phyloP scores from a whole-genome alignment of 768 basidiomycete species.

The Scleroderma bovista region DNA sequence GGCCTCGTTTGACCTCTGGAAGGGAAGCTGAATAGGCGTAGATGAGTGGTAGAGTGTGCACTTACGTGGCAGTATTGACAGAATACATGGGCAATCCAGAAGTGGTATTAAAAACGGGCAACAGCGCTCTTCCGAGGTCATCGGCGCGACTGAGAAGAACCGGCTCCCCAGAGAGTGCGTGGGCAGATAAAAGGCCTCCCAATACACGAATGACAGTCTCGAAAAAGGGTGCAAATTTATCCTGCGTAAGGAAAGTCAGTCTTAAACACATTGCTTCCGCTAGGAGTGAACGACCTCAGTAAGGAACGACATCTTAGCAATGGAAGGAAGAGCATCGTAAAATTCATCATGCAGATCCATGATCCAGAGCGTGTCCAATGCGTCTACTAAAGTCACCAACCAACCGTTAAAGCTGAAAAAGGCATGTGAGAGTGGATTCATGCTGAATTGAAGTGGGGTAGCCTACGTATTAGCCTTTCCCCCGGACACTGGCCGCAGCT shows the following conservation, averaged over 20 bases:
- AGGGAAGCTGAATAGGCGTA: not conserved
- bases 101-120: slow-evolving; percentile 36
- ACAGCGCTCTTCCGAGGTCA: slow-evolving; percentile 51
- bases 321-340: slow-evolving; percentile 44
- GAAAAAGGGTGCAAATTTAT: slow-evolving; percentile 47
- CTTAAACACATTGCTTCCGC: not conserved
- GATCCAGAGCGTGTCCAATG: slow-evolving; percentile 76
- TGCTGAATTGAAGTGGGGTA: not conserved
- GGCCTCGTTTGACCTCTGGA: slow-evolving; percentile 30
- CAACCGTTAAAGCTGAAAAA: slow-evolving; percentile 42
- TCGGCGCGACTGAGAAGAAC: slow-evolving; percentile 59
- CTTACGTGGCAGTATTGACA: slow-evolving; percentile 41
- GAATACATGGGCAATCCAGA: slow-evolving; percentile 47
- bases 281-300: slow-evolving; percentile 13
- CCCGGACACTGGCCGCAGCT: slow-evolving; percentile 44
- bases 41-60: not conserved
- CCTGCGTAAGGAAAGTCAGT: slow-evolving; percentile 13
- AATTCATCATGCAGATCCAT: slow-evolving; percentile 75
- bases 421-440: not conserved
- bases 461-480: slow-evolving; percentile 44
- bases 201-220: slow-evolving; percentile 77
- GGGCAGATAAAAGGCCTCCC: slow-evolving; percentile 72
- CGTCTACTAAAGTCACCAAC: slow-evolving; percentile 69
- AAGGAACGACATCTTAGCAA: slow-evolving; percentile 42
- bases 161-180: slow-evolving; percentile 62